A percentile compares a stretch with the other conserved stretches of the same genome.
These are phyloP conservation scores for Sporothrix sp. DNA, from an alignment of 2,329 filamentous ascomycete species.

Conservation along the genomic window DNA sequence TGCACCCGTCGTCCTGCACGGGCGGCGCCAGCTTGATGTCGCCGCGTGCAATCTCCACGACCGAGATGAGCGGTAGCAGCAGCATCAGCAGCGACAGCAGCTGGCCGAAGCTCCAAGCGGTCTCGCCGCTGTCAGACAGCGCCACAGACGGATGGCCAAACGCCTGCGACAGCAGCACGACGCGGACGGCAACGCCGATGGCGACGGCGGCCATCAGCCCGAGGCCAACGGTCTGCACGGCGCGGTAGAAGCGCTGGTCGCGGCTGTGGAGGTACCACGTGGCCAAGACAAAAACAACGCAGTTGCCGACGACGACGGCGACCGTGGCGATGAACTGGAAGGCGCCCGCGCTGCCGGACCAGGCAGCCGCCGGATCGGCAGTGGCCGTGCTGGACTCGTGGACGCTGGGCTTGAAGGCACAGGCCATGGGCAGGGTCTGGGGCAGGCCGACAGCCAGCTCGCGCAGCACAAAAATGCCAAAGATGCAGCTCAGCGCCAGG, in stretches of 20 bases:
- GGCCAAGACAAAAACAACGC: constrained; percentile 46
- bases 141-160: constrained; percentile 44
- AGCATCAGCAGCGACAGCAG: constrained; percentile 50
- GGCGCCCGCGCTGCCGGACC: constrained; percentile 26
- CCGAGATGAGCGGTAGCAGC: constrained; percentile 48
- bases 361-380: constrained; percentile 20
- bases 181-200: constrained; percentile 47
- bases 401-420: constrained; percentile 39
- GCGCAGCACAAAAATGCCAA: constrained; percentile 47
- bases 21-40: constrained; percentile 35
- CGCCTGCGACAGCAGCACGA: constrained; percentile 49
- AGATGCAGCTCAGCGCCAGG: constrained; percentile 46
- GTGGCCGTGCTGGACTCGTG: constrained; percentile 16
- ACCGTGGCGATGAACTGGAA: constrained; percentile 51
- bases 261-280: constrained; percentile 57
- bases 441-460: constrained; percentile 41
- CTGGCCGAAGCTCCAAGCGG: constrained; percentile 53
- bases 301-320: constrained; percentile 49
- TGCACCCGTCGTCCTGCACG: constrained; percentile 28
- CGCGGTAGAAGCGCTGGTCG: constrained; percentile 43
- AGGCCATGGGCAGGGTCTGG: constrained; percentile 47
- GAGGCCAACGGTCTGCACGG: constrained; percentile 43
- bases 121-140: constrained; percentile 44
- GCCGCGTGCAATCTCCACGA: constrained; percentile 44
- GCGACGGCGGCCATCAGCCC: constrained; percentile 48